Percentiles rank a stretch among this genome's conserved stretches.
These are phyloP conservation scores for Teratosphaeria gauchensis DNA, from an alignment of 2,329 filamentous ascomycete species.

Conservation along the genomic window DNA sequence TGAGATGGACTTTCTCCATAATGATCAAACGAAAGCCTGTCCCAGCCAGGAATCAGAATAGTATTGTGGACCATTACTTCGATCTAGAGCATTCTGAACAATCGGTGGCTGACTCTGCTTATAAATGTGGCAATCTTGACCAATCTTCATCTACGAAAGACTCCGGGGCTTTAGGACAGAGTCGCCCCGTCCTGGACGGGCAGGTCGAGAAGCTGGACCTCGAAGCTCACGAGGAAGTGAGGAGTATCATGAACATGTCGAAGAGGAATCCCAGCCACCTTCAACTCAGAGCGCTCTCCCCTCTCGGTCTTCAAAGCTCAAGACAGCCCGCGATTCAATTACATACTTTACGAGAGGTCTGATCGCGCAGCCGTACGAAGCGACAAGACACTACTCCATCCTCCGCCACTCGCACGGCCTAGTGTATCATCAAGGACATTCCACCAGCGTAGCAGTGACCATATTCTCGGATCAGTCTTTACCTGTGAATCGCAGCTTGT, in stretches of 20 bases:
- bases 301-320: not conserved
- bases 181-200: not conserved
- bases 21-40: not conserved
- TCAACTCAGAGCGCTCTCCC: not conserved
- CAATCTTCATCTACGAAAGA: not conserved
- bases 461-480: conserved; percentile 52
- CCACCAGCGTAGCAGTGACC: conserved; percentile 55
- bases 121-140: not conserved
- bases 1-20: not conserved
- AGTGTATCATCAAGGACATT: conserved; percentile 38
- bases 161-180: not conserved
- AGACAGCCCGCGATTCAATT: conserved; percentile 1
- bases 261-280: not conserved
- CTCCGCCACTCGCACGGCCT: conserved; percentile 7
- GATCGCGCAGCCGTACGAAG: conserved; percentile 6
- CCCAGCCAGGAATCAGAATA: not conserved
- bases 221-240: not conserved
- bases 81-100: not conserved
- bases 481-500: conserved; percentile 45
- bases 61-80: not conserved
- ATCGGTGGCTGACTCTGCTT: not conserved
- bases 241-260: not conserved
- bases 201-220: not conserved
- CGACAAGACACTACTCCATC: conserved; percentile 4
- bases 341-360: conserved; percentile 6